phyloP scores from a whole-genome alignment of 331 rosid species.

The Quercus lobata region DNA sequence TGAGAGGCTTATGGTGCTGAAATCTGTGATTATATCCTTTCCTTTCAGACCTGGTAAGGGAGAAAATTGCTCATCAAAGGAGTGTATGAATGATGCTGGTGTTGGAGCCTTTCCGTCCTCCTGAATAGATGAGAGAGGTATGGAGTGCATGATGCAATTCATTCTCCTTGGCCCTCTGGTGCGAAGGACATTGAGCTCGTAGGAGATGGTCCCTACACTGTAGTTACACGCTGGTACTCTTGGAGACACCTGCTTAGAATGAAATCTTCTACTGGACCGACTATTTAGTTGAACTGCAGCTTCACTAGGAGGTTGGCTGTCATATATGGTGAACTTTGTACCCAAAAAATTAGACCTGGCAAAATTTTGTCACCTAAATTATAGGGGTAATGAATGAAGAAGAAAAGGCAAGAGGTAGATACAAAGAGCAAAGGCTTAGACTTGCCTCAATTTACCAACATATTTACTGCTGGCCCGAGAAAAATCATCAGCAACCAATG shows the following conservation, averaged over 20 bases:
- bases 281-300: constrained; percentile 23
- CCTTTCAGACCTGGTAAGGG: constrained; percentile 30
- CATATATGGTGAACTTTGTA: constrained; percentile 67
- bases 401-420: neutral
- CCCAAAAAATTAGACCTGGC: constrained; percentile 85
- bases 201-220: constrained; percentile 43
- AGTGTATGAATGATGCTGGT: constrained; percentile 43
- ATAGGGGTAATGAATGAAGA: neutral
- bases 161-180: constrained; percentile 84
- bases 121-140: constrained; percentile 68
- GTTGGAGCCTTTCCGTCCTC: constrained; percentile 79
- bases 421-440: neutral
- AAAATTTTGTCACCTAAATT: constrained; percentile 21
- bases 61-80: constrained; percentile 35
- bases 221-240: constrained; percentile 64
- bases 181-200: constrained; percentile 76
- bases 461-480: constrained; percentile 68
- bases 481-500: constrained; percentile 70
- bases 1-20: constrained; percentile 28
- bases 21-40: constrained; percentile 34
- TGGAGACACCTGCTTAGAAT: constrained; percentile 67
- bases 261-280: constrained; percentile 55
- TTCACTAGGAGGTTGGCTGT: constrained; percentile 50
- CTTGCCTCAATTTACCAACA: constrained; percentile 76
- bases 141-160: constrained; percentile 63